Evolutionary conservation across 2,329 filamentous ascomycete genomes (phyloP), one percentile per base, ranked within the genome.

Genomic region (Arthrobotrys musiformis): DNA sequence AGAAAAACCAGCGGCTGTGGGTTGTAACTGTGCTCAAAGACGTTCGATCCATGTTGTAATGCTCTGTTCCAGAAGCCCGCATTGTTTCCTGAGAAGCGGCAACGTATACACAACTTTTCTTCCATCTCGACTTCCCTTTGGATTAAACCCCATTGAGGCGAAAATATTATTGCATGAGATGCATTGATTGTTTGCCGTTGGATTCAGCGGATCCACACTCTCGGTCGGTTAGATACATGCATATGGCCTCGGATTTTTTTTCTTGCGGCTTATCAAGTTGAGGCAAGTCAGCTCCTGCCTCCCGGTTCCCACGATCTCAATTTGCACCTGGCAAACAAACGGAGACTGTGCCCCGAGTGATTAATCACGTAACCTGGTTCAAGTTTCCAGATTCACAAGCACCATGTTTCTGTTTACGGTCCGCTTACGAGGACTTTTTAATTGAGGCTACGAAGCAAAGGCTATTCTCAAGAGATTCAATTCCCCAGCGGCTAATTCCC

Each of bases 401-500:
- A 54, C 22, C 11, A 28, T 46, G 28, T 42, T 64, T 56, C 44
- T 58, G 46, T 35, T 64, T 72, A 46, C 46, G 48, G 58, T 64
- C 60, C 37, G 44, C 58, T 58, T 61, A 72, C 58, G 68, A 72
- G 40, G 26, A 33, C 58, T 11, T 64, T 64, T 58, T 44, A 7
- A 56, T 28, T 15, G 15, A 30, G 26, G 46, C 52, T 9, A 4
- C 1, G 22, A 64, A 56, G 37, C 62, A 48, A 56, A 52, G 24
- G 19, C 30, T 33, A 37, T 35, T 42, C 56, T 17, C 46, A 11
- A 30, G 37, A 48, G 68, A 72, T 63, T 54, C 61, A 46, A 70
- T 70, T 24, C 46, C 68, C 37, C 19, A 64, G 68, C 68, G 68
- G 68, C 58, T 72, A 72, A 64, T 63, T 72, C 48, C 24, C 68